Base-by-base conservation (phyloP, 2,329 filamentous ascomycete genomes). In the Cercospora beticola region DNA sequence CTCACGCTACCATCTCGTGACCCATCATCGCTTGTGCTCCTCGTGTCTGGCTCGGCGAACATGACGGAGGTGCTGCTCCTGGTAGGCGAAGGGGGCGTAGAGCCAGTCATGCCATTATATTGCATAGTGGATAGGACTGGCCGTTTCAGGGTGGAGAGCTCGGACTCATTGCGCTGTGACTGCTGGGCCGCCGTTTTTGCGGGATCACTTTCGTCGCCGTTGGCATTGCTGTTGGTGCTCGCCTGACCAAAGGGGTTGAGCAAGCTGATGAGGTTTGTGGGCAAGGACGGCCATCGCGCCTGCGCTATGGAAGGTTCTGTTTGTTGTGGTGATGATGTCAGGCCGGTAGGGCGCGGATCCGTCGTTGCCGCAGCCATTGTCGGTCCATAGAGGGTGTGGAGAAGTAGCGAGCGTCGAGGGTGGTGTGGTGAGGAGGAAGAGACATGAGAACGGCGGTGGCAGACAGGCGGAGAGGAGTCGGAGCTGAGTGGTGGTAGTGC, bases 1-100 rank as follows among this genome's bases (percentile, higher is more conserved):
- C 73, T 73, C 21, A 77, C 71, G 66, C 77, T 78, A 23, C 76
- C 76, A 60, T 78, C 76, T 26, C 74, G 73, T 33, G 77, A 79
- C 21, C 72, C 75, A 43, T 69, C 73, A 10, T 75, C 72, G 57
- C 72, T 74, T 49, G 68, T 77, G 67, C 71, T 75, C n/a, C 71
- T 69, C 21, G 73, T 71, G 7, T 78, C 75, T 9, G 77, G 71
- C 69, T 79, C 78, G n/a, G 73, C 74, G 40, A 78, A 77, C 76
- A 79, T 78, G 62, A 75, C 68, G 21, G 74, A 74, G 18, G 64
- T 69, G 26, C 66, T 72, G 64, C 73, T 77, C 49, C 71, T 70
- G 26, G 71, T 72, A 7, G 76, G 76, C n/a, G 74, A 76, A 7
- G 74, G 70, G 12, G 75, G 69, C 4, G 59, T 59, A 43, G 68